Conservation (phyloP, 805 yeast genomes). For the Isabelozyma gotoi region DNA sequence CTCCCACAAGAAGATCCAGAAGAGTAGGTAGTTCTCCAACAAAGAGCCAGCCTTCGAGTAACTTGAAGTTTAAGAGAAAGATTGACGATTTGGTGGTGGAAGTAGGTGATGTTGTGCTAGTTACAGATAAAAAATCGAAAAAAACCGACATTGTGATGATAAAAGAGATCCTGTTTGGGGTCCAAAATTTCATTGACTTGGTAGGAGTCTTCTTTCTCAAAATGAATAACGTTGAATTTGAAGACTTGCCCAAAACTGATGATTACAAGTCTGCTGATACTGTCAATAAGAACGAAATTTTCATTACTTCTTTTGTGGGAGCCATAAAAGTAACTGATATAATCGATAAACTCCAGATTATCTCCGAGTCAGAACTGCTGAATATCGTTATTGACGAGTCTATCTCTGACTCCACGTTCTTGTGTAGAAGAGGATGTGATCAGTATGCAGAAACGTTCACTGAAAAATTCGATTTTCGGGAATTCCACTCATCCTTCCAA, state of each 20-base stretch:
- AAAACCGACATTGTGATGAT: conserved; percentile 46
- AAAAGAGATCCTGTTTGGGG: conserved; percentile 52
- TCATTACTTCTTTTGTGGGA: conserved; percentile 51
- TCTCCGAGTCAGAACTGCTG: conserved; percentile 34
- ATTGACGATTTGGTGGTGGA: conserved; percentile 48
- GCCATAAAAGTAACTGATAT: conserved; percentile 45
- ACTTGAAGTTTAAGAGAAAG: conserved; percentile 37
- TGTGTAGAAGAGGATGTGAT: conserved; percentile 46
- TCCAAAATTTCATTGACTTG: conserved; percentile 47
- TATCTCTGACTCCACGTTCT: conserved; percentile 25
- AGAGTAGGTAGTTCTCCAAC: conserved; percentile 10
- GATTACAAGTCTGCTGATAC: conserved; percentile 12
- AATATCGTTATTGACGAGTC: conserved; percentile 34
- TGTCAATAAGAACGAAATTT: conserved; percentile 45
- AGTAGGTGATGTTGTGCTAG: conserved; percentile 54
- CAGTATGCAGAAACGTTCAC: conserved; percentile 31
- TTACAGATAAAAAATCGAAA: conserved; percentile 30
- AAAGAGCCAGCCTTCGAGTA: conserved; percentile 1
- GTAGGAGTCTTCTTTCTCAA: conserved; percentile 49
- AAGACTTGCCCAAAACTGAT: conserved; percentile 14
- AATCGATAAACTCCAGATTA: conserved; percentile 43
- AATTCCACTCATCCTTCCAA: conserved; percentile 19
- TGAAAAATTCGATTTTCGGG: conserved; percentile 39
- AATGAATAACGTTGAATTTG: conserved; percentile 29
- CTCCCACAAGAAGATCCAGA: conserved; percentile 18